Base-by-base conservation (phyloP, 2,329 filamentous ascomycete species). In the Epichloe baconii region DNA sequence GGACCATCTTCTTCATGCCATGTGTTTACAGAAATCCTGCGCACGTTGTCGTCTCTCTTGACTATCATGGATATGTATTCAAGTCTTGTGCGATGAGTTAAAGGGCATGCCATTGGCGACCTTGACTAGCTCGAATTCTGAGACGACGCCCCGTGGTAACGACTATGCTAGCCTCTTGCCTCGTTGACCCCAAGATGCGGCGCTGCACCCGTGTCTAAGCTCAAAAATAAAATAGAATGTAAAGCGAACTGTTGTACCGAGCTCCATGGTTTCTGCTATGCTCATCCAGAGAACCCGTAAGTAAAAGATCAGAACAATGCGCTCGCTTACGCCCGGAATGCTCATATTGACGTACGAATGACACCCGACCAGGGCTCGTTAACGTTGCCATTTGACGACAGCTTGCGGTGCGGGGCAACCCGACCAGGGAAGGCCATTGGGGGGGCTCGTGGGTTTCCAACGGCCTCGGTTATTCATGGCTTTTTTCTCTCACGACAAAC, bases 121-220 rank as follows among this genome's bases (percentile, higher is more conserved):
- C 12, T 45, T 45, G 43, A 35, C 48, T 41, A 50, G 48, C 43
- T 46, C 26, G 26, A 23, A 31, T 45, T 50, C 42, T 41, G 43
- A 41, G 48, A 45, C 48, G 48, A 50, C 48, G 19, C 17, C 48
- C 44, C 48, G 48, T 34, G 48, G 34, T 11, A 21, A 45, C 26
- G n/a, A 10, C 34, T 45, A 44, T 14, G 15, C 36, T 38, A 38
- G 36, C 36, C 12, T n/a, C 15, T 38, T 5, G 48, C 48, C 41
- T 45, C 34, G 43, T 49, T 43, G 34, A 46, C 45, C 14, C 21
- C 34, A 12, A 14, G 5, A 43, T 7, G 40, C 17, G n/a, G 36
- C 47, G 19, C 17, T 10, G 34, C 21, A 49, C 26, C 47, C 47
- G 35, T 19, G 40, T 23, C 19, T 5, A n/a, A 41, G 41, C 41